These are phyloP conservation scores for Calocera viscosa DNA, from an alignment of 768 basidiomycete genomes.

Conservation along the genomic window DNA sequence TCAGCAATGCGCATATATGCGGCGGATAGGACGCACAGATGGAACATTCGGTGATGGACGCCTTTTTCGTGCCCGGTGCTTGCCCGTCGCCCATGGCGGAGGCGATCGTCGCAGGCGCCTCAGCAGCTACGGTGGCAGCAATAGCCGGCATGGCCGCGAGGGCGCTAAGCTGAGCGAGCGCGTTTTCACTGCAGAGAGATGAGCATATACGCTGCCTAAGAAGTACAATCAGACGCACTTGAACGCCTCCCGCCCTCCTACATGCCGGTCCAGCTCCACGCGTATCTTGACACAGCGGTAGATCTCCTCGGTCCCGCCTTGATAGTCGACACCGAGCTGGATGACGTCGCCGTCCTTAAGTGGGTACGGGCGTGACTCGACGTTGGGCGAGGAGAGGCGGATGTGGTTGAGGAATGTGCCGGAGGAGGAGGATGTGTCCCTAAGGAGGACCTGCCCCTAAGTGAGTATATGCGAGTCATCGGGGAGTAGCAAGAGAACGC, in stretches of 20 bases:
- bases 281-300: conserved; percentile 96
- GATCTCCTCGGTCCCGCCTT: conserved; percentile 92
- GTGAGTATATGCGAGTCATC: not conserved
- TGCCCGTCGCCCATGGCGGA: conserved; percentile 24
- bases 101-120: conserved; percentile 37
- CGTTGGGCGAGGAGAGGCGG: conserved; percentile 68
- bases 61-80: conserved; percentile 18
- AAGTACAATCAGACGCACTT: conserved; percentile 40
- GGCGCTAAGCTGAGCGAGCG: conserved; percentile 32
- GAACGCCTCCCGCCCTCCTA: conserved; percentile 83
- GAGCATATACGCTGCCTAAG: not conserved
- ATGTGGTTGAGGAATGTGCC: conserved; percentile 96
- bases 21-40: conserved; percentile 52
- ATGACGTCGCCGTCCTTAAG: conserved; percentile 89
- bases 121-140: not conserved
- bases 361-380: conserved; percentile 61
- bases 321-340: conserved; percentile 94
- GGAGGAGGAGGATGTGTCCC: conserved; percentile 76
- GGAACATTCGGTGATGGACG: conserved; percentile 59
- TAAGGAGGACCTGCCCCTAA: conserved; percentile 59
- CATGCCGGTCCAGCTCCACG: conserved; percentile 83
- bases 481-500: conserved; percentile 14
- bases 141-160: conserved; percentile 24
- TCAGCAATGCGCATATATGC: not conserved
- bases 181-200: conserved; percentile 27